These are phyloP conservation scores for Coccinonectria pachysandricola DNA, from an alignment of 2,329 filamentous ascomycete genomes.

Conservation along the genomic window DNA sequence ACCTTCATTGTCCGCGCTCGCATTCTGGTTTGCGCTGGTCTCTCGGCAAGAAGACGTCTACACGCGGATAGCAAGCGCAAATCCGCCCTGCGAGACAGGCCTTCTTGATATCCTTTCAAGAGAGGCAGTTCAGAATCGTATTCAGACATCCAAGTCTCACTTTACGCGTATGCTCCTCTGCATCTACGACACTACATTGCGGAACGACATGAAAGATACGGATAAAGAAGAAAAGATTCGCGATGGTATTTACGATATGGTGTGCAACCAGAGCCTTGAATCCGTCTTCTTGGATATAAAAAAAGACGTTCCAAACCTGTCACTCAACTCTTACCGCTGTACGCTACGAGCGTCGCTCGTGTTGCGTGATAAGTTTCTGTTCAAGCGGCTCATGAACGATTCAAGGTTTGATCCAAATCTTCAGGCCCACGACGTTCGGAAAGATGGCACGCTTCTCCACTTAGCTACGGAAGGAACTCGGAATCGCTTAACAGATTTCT, in stretches of 20 bases:
- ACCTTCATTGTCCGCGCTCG: conserved; percentile 12
- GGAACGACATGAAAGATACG: conserved; percentile 1
- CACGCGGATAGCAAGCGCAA: conserved; percentile 8
- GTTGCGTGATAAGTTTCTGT: conserved; percentile 12
- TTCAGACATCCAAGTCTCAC: conserved; percentile 4
- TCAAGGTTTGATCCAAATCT: conserved; percentile 22
- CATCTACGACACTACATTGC: conserved; percentile 15
- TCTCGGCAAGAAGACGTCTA: conserved; percentile 17
- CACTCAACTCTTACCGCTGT: too few species aligned
- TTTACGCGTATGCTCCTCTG: conserved; percentile 15
- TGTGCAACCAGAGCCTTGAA: conserved; percentile 7
- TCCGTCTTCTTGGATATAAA: conserved; percentile 7
- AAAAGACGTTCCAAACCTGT: too few species aligned
- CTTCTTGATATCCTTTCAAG: conserved; percentile 10
- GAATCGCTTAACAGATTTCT: too few species aligned
- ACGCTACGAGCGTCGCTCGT: conserved; percentile 18
- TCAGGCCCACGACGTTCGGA: conserved; percentile 3
- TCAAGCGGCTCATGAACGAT: conserved; percentile 20
- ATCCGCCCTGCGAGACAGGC: conserved; percentile 8
- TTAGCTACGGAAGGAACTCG: conserved; percentile 17
- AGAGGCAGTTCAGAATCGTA: conserved; percentile 5
- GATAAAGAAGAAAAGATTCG: conserved; percentile 7
- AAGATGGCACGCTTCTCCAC: conserved; percentile 22
- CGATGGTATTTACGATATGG: conserved; percentile 5
- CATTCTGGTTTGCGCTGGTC: conserved; percentile 18